phyloP scores from a whole-genome alignment of 2,329 filamentous ascomycete genomes.

The Hypoxylon sp. region DNA sequence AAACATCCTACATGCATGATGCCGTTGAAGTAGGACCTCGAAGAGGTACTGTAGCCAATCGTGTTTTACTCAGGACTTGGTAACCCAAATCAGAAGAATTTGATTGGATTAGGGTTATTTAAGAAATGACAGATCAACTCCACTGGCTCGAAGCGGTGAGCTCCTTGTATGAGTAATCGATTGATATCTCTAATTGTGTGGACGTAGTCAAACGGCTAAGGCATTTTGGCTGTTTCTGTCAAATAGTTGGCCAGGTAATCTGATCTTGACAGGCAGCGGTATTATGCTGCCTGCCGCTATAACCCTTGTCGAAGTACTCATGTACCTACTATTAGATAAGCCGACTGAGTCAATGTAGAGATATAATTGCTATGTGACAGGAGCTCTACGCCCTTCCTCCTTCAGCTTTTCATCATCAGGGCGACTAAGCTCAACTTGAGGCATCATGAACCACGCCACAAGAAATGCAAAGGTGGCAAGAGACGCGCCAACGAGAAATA shows the following conservation, averaged over 20 bases:
- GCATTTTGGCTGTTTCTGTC: no score
- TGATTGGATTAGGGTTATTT: not conserved
- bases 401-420: conserved; percentile 53
- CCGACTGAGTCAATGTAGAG: no score
- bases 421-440: conserved; percentile 53
- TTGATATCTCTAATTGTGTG: not conserved
- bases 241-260: no score
- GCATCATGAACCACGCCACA: conserved; percentile 55
- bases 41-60: not conserved
- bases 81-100: not conserved
- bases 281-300: no score
- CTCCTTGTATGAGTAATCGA: not conserved
- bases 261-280: no score
- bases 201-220: not conserved
- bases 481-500: conserved; percentile 55
- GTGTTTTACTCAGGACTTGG: no score
- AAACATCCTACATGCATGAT: no score
- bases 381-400: conserved; percentile 37
- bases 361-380: conserved; percentile 15
- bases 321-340: not conserved
- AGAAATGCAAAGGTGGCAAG: conserved; percentile 54
- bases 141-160: not conserved
- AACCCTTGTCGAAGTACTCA: no score
- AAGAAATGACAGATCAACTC: not conserved
- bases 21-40: no score